Evolutionary conservation across 768 basidiomycete genomes (phyloP).

Genomic region (Termitomyces sp.): DNA sequence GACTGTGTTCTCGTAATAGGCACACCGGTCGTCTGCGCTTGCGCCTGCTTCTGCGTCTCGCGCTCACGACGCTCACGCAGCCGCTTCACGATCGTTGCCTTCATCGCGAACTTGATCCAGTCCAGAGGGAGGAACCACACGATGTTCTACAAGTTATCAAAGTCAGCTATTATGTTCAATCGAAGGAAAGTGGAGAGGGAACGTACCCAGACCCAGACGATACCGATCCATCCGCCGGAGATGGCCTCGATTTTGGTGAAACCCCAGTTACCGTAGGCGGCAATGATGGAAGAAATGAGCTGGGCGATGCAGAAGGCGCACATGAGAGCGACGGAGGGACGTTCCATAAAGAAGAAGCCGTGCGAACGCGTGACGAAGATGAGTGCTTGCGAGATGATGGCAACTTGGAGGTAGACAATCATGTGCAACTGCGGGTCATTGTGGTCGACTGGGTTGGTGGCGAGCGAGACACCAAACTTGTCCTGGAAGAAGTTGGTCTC

Average conservation of each 20-base stretch:
- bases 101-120: constrained; percentile 94
- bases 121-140: constrained; percentile 96
- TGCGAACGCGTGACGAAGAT: constrained; percentile 96
- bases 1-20: constrained; percentile 85
- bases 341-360: constrained; percentile 95
- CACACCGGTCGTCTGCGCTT: constrained; percentile 39
- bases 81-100: constrained; percentile 82
- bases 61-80: constrained; percentile 66
- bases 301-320: constrained; percentile 91
- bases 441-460: constrained; percentile 28
- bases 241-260: constrained; percentile 81
- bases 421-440: constrained; percentile 81
- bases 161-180: not conserved
- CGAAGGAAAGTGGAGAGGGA: not conserved
- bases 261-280: constrained; percentile 88
- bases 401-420: constrained; percentile 93
- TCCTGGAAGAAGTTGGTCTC: constrained; percentile 86
- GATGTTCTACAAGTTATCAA: constrained; percentile 57
- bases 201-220: constrained; percentile 93
- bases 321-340: constrained; percentile 85
- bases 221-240: constrained; percentile 95
- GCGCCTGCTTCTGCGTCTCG: constrained; percentile 29
- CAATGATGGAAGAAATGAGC: constrained; percentile 92
- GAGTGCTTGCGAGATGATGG: constrained; percentile 97
- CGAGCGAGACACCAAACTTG: constrained; percentile 71